Evolutionary conservation across 441 rosid species (phyloP).

Genomic region (Gossypium trilobum): DNA sequence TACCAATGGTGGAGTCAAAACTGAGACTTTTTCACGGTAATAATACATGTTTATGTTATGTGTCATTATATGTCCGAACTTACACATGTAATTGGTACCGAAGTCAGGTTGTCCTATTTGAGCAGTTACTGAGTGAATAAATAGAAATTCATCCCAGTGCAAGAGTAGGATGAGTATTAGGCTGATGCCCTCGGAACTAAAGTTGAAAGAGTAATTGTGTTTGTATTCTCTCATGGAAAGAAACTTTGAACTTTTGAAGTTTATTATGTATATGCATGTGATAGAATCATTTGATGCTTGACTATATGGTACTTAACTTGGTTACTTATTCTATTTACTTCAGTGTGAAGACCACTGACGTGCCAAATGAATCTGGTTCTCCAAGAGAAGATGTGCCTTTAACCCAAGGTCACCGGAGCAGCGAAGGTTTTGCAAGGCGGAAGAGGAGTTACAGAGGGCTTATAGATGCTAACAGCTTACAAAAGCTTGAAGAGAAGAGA

Average conservation of each 20-base stretch:
- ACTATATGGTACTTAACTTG: constrained; percentile 25
- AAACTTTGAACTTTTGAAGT: neutral
- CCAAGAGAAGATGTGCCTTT: constrained; percentile 37
- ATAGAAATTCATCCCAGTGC: neutral
- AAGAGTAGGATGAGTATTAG: neutral
- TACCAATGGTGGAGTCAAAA: constrained; percentile 30
- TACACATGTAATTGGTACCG: neutral
- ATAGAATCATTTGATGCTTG: constrained; percentile 1
- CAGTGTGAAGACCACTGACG: constrained; percentile 31
- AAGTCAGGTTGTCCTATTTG: neutral
- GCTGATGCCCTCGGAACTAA: neutral
- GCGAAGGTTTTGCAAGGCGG: constrained; percentile 41
- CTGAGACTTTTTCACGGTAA: constrained; percentile 50
- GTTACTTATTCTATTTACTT: constrained; percentile 18
- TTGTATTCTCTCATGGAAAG: neutral
- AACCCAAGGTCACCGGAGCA: constrained; percentile 36
- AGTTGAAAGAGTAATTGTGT: neutral
- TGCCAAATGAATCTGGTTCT: constrained; percentile 36
- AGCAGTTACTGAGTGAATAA: neutral
- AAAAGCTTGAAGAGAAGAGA: constrained; percentile 84
- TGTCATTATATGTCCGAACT: neutral
- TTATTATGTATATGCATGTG: constrained; percentile 16
- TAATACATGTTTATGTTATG: neutral
- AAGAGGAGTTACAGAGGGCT: constrained; percentile 60
- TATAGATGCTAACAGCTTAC: constrained; percentile 66